Conservation (phyloP, 768 basidiomycete genomes). For the Lactarius evosmus region DNA sequence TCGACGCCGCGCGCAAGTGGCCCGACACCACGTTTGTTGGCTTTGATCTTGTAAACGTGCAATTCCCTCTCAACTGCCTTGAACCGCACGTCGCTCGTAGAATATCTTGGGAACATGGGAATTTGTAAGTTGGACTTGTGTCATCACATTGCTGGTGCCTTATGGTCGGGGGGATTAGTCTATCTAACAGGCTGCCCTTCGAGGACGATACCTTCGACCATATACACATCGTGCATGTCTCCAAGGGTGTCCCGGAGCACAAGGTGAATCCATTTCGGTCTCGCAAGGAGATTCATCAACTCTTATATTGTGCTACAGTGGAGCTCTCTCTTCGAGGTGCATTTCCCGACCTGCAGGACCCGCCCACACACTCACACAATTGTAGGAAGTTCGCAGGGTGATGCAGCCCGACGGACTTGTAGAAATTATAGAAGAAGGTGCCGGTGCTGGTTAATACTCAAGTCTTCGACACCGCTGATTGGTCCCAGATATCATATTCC, state of each 20-base stretch:
- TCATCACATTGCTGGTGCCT: conserved; percentile 4
- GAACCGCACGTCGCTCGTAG: conserved; percentile 52
- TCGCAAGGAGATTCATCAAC: conserved; percentile 37
- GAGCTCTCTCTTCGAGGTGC: conserved; percentile 14
- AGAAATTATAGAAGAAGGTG: conserved; percentile 74
- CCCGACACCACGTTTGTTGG: conserved; percentile 44
- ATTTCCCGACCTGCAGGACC: conserved; percentile 3
- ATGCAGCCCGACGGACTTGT: conserved; percentile 66
- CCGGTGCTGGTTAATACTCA: conserved; percentile 22
- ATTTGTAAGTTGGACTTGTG: conserved; percentile 52
- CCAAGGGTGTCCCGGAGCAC: conserved; percentile 61
- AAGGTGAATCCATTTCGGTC: conserved; percentile 27
- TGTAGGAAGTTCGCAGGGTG: conserved; percentile 68
- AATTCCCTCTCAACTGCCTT: conserved; percentile 54
- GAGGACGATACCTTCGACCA: conserved; percentile 82
- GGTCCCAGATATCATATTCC: conserved; percentile 65
- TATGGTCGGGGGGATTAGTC: conserved; percentile 37
- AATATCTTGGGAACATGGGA: conserved; percentile 71
- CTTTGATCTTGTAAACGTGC: conserved; percentile 74
- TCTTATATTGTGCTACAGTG: conserved; percentile 42
- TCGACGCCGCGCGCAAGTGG: conserved; percentile 29
- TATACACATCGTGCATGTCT: conserved; percentile 66
- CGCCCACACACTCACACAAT: conserved; percentile 30
- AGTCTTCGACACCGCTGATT: background rate
- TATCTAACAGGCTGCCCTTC: conserved; percentile 74